Conservation (phyloP, 352 stramenopile genomes). For the Phytophthora lateralis region DNA sequence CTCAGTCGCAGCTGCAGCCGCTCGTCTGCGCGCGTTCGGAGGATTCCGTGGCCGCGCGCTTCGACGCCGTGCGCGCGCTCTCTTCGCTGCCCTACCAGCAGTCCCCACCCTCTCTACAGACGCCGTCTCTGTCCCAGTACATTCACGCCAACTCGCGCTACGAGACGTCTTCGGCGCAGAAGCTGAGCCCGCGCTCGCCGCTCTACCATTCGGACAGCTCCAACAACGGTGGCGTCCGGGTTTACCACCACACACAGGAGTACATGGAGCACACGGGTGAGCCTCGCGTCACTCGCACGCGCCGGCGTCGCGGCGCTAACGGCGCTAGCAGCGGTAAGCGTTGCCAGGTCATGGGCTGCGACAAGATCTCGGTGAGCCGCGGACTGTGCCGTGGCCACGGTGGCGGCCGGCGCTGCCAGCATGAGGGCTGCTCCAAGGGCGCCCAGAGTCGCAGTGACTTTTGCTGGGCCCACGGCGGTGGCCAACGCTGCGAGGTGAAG, state of each 20-base stretch:
- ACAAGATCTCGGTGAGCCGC: slow-evolving; percentile 66
- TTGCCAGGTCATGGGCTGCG: slow-evolving; percentile 56
- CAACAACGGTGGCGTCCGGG: slow-evolving; percentile 20
- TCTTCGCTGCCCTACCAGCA: slow-evolving; percentile 28
- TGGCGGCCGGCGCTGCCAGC: slow-evolving; percentile 59
- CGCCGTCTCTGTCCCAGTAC: slow-evolving; percentile 31
- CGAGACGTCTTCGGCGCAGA: slow-evolving; percentile 20
- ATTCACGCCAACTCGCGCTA: slow-evolving; percentile 36
- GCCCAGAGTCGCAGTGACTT: slow-evolving; percentile 65
- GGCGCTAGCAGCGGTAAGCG: slow-evolving; percentile 52
- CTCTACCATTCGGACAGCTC: slow-evolving; percentile 42
- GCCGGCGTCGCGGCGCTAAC: slow-evolving; percentile 40
- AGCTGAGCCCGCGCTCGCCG: slow-evolving; percentile 22
- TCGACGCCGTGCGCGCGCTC: slow-evolving; percentile 30
- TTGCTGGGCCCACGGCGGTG: slow-evolving; percentile 69
- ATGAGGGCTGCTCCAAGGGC: slow-evolving; percentile 51
- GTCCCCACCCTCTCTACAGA: slow-evolving; percentile 15
- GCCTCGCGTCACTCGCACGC: slow-evolving; percentile 15
- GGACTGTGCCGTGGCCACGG: slow-evolving; percentile 67
- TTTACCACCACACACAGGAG: slow-evolving; percentile 24
- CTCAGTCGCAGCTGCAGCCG: not conserved
- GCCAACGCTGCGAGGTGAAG: slow-evolving; percentile 66
- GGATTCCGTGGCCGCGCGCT: slow-evolving; percentile 15
- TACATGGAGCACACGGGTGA: slow-evolving; percentile 17
- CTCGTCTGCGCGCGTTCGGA: slow-evolving; percentile 11